A percentile compares a stretch with the other conserved stretches of the same genome.
These are phyloP conservation scores for Suaeda aralocaspica DNA, from an alignment of 148 eudicot species.

Conservation along the genomic window DNA sequence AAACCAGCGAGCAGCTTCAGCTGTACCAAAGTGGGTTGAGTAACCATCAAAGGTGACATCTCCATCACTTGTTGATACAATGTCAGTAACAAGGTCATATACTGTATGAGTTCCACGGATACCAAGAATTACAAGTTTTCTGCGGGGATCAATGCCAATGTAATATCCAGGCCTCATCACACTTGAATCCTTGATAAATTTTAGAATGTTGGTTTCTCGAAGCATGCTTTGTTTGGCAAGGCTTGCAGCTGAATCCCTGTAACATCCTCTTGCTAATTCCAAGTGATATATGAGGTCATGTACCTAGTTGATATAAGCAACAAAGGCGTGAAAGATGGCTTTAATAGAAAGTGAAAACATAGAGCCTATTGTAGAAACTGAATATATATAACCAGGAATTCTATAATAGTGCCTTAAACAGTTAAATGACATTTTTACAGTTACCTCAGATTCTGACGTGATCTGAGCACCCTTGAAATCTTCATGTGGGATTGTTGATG, in stretches of 20 bases:
- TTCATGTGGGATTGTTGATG: slow-evolving; percentile 55
- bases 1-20: slow-evolving; percentile 99
- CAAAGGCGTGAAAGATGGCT: neutral
- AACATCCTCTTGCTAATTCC: slow-evolving; percentile 86
- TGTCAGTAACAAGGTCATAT: slow-evolving; percentile 82
- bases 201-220: slow-evolving; percentile 69
- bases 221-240: slow-evolving; percentile 91
- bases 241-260: slow-evolving; percentile 55
- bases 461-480: slow-evolving; percentile 73
- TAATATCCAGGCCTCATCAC: slow-evolving; percentile 92
- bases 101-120: slow-evolving; percentile 94
- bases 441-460: slow-evolving; percentile 64
- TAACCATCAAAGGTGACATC: slow-evolving; percentile 77
- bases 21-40: slow-evolving; percentile 86
- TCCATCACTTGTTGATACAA: slow-evolving; percentile 74
- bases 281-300: slow-evolving; percentile 82
- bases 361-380: neutral
- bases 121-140: slow-evolving; percentile 84
- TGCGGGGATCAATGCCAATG: slow-evolving; percentile 76
- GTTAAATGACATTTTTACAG: slow-evolving; percentile 17
- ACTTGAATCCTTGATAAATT: slow-evolving; percentile 71
- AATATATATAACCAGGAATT: neutral
- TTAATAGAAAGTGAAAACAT: slow-evolving; percentile 1
- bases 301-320: slow-evolving; percentile 40
- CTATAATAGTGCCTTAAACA: neutral